phyloP scores from a whole-genome alignment of 2,329 filamentous ascomycete genomes.

The Colletotrichum eremochloae region DNA sequence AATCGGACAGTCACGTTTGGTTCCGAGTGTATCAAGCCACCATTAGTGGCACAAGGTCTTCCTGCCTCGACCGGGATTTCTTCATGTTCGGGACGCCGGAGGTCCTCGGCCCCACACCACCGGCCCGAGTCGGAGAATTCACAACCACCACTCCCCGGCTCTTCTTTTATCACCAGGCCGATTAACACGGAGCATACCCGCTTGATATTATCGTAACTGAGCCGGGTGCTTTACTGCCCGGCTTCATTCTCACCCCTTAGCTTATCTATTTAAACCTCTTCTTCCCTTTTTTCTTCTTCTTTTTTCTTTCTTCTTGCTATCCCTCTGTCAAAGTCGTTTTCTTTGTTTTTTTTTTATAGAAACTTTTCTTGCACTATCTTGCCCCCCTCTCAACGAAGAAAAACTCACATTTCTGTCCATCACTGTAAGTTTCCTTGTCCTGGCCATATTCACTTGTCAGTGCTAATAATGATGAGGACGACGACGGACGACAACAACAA shows the following conservation, averaged over 20 bases:
- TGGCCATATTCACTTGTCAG: not conserved
- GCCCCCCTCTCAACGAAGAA: no score
- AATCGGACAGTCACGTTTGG: not conserved
- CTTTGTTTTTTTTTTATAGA: not conserved
- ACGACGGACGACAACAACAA: not conserved
- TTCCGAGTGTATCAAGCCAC: not conserved
- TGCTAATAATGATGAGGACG: not conserved
- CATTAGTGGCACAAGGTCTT: not conserved
- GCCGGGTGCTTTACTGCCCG: not conserved
- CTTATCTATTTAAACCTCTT: not conserved
- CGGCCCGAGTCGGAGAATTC: slow-evolving; percentile 13
- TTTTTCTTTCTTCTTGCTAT: no score
- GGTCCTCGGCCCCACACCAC: slow-evolving; percentile 12
- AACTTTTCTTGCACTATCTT: no score
- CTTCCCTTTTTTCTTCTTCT: not conserved
- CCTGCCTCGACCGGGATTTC: not conserved
- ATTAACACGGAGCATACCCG: not conserved
- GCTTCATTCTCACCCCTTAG: no score
- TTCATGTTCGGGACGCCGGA: slow-evolving; percentile 1
- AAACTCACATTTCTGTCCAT: not conserved
- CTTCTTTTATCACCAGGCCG: not conserved
- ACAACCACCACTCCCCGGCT: slow-evolving; percentile 8
- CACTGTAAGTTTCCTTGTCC: not conserved
- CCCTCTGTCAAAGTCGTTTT: not conserved
- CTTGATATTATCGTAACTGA: not conserved